A percentile compares a stretch with the other conserved stretches of the same genome.
phyloP scores from a whole-genome alignment of 2,329 filamentous ascomycete genomes.

The Passalora sequoiae region DNA sequence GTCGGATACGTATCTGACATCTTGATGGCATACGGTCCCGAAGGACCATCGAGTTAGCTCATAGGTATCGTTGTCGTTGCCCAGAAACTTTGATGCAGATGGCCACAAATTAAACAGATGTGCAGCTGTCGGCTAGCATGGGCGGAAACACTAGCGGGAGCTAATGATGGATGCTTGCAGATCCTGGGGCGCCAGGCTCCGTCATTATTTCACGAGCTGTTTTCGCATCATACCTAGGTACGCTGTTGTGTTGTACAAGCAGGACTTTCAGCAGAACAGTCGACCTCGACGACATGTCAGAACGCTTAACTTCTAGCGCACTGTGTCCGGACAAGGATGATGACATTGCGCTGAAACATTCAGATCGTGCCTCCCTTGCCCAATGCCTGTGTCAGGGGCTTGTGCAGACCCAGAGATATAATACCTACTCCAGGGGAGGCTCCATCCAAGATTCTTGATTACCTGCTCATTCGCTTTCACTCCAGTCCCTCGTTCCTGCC shows the following conservation, averaged over 20 bases:
- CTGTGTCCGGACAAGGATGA: too few relatives aligned
- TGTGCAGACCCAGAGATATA: too few relatives aligned
- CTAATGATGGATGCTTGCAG: not conserved
- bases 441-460: not conserved
- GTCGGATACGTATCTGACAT: slow-evolving; percentile 84
- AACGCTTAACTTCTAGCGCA: too few relatives aligned
- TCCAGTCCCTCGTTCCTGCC: slow-evolving; percentile 1
- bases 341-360: too few relatives aligned
- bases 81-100: not conserved
- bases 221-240: not conserved
- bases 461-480: not conserved
- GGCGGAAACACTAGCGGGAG: not conserved
- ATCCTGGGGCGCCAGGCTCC: too few relatives aligned
- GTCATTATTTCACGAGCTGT: slow-evolving; percentile 7
- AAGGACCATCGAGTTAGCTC: slow-evolving; percentile 2
- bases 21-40: not conserved
- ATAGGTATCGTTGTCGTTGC: not conserved
- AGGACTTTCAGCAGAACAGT: too few relatives aligned
- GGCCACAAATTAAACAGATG: too few relatives aligned
- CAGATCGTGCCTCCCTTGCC: too few relatives aligned
- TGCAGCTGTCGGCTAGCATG: not conserved
- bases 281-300: too few relatives aligned
- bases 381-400: too few relatives aligned
- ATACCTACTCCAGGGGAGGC: too few relatives aligned
- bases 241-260: too few relatives aligned